phyloP scores from a whole-genome alignment of 192 early-diverging fungal species.

The Linnemannia exigua region DNA sequence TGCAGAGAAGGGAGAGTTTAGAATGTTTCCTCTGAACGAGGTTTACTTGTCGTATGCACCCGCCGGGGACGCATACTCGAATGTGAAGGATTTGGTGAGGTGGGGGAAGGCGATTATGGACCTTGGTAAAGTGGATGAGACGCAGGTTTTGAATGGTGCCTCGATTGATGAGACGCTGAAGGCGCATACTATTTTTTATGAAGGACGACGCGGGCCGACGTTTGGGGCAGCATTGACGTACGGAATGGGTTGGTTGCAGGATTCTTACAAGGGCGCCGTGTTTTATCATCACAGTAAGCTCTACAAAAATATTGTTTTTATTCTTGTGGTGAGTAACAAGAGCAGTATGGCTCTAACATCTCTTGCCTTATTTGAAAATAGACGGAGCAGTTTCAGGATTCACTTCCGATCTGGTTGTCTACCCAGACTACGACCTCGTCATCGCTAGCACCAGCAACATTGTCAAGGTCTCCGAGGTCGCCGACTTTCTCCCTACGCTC shows the following conservation, averaged over 20 bases:
- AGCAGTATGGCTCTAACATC: neutral
- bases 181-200: neutral
- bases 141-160: slow-evolving; percentile 18
- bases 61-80: slow-evolving; percentile 25
- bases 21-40: neutral
- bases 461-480: neutral
- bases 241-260: slow-evolving; percentile 26
- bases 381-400: neutral
- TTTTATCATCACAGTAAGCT: slow-evolving; percentile 2
- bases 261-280: slow-evolving; percentile 17
- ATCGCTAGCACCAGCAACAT: neutral
- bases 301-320: neutral
- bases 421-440: slow-evolving; percentile 1
- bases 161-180: slow-evolving; percentile 4
- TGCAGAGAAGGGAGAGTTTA: slow-evolving; percentile 5
- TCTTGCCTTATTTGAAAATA: neutral
- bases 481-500: neutral
- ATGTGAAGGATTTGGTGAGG: slow-evolving; percentile 16
- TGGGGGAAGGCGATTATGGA: slow-evolving; percentile 22
- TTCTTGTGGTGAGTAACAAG: no score
- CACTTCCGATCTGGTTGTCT: neutral
- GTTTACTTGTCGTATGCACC: neutral
- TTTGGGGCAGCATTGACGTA: slow-evolving; percentile 1
- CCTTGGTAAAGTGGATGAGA: slow-evolving; percentile 4
- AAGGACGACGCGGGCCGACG: neutral